Evolutionary conservation across 805 yeast genomes (phyloP).

Genomic region (Zygosaccharomyces kombuchaensis): DNA sequence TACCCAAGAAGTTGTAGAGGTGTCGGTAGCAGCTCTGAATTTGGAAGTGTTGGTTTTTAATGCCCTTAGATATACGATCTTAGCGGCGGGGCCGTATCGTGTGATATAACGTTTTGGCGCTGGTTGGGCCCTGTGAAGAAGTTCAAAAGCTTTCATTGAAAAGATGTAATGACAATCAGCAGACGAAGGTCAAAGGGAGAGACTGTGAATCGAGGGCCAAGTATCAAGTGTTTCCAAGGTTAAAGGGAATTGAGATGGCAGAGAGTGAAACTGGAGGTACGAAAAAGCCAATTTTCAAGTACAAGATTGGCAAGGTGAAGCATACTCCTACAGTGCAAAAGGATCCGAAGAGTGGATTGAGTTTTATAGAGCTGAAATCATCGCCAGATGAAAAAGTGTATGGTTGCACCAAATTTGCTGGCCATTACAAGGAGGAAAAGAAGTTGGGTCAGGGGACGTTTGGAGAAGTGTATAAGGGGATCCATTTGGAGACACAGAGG

Average conservation of each 20-base stretch:
- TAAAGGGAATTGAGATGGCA: constrained; percentile 5
- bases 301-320: constrained; percentile 35
- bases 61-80: not conserved
- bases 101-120: constrained; percentile 4
- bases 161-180: not conserved
- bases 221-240: not conserved
- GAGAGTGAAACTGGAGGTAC: not conserved
- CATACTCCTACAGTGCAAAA: constrained; percentile 31
- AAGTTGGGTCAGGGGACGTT: constrained; percentile 82
- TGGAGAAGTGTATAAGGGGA: constrained; percentile 84
- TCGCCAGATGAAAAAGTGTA: constrained; percentile 28
- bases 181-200: not conserved
- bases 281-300: constrained; percentile 24
- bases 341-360: constrained; percentile 27
- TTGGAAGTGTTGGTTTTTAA: not conserved
- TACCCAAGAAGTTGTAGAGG: not conserved
- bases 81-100: not conserved
- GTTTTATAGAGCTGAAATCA: constrained; percentile 25
- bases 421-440: constrained; percentile 35
- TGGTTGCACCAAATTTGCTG: constrained; percentile 31
- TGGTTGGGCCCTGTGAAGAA: constrained; percentile 1
- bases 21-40: not conserved
- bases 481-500: constrained; percentile 41
- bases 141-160: constrained; percentile 2
- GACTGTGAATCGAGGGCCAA: not conserved